Conservation (phyloP, 805 yeast species). For the Spathaspora arborariae region DNA sequence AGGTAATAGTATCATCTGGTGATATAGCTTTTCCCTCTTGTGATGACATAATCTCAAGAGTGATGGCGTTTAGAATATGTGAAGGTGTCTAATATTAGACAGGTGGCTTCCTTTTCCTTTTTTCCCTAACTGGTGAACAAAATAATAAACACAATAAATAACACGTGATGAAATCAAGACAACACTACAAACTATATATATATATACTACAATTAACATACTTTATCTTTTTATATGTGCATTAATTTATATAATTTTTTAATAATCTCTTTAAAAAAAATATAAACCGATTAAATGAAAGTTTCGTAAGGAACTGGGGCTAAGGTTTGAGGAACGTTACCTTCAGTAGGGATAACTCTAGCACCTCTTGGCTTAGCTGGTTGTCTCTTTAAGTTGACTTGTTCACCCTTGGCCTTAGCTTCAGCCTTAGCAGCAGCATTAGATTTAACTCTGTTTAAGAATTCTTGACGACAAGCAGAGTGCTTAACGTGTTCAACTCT, state of each 20-base stretch:
- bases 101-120: background rate
- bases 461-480: constrained; percentile 99
- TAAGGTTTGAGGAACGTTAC: constrained; percentile 90
- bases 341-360: constrained; percentile 76
- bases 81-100: background rate
- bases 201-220: background rate
- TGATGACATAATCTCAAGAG: background rate
- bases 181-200: no score
- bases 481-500: constrained; percentile 99
- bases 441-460: constrained; percentile 95
- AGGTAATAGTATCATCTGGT: background rate
- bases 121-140: background rate
- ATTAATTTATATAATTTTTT: constrained; percentile 2
- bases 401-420: constrained; percentile 92
- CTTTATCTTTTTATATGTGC: constrained; percentile 2
- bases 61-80: background rate
- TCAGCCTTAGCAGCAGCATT: constrained; percentile 91
- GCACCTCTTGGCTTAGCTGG: constrained; percentile 97
- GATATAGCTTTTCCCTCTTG: background rate
- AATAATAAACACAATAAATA: no score
- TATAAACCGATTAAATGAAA: constrained; percentile 65
- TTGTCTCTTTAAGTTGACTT: constrained; percentile 93
- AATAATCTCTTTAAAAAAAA: background rate
- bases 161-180: no score
- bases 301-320: constrained; percentile 99